Conservation (phyloP, 1,139 yeast species). For the Yamadazyma sp. region DNA sequence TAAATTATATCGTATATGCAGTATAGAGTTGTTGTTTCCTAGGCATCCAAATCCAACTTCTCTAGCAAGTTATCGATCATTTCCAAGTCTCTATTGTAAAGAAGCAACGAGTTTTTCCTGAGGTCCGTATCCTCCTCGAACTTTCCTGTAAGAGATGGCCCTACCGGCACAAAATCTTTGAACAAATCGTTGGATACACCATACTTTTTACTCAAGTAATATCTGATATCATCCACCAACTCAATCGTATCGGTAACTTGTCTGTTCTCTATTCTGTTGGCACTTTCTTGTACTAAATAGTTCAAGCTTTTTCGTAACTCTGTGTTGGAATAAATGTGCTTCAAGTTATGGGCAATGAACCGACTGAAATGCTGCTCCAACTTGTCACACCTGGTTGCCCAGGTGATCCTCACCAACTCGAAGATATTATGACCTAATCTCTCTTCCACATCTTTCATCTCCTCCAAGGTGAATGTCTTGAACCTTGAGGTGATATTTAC, state of each 20-base stretch:
- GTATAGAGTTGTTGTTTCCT: no score
- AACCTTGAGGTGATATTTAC: conserved; percentile 51
- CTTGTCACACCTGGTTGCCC: conserved; percentile 67
- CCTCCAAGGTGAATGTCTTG: conserved; percentile 20
- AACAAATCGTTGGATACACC: conserved; percentile 29
- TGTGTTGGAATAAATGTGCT: conserved; percentile 30
- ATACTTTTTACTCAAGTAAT: conserved; percentile 55
- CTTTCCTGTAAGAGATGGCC: conserved; percentile 17
- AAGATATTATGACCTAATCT: conserved; percentile 42
- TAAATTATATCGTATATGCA: no score
- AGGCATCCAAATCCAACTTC: conserved; percentile 45
- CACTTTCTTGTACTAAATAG: conserved; percentile 42
- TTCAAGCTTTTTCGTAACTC: conserved; percentile 24
- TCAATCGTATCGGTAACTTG: conserved; percentile 81
- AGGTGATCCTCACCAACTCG: conserved; percentile 61
- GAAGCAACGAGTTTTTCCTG: conserved; percentile 25
- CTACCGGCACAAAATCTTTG: conserved; percentile 30
- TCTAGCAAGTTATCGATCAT: conserved; percentile 46
- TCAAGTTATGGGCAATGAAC: conserved; percentile 53
- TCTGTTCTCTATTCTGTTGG: conserved; percentile 56
- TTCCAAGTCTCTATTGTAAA: conserved; percentile 35
- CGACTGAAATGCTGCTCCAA: conserved; percentile 65
- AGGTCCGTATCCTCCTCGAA: conserved; percentile 29
- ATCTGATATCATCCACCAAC: conserved; percentile 73
- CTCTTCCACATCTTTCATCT: conserved; percentile 20